Conservation (phyloP, 352 stramenopile genomes). For the Pythium brachiatum region DNA sequence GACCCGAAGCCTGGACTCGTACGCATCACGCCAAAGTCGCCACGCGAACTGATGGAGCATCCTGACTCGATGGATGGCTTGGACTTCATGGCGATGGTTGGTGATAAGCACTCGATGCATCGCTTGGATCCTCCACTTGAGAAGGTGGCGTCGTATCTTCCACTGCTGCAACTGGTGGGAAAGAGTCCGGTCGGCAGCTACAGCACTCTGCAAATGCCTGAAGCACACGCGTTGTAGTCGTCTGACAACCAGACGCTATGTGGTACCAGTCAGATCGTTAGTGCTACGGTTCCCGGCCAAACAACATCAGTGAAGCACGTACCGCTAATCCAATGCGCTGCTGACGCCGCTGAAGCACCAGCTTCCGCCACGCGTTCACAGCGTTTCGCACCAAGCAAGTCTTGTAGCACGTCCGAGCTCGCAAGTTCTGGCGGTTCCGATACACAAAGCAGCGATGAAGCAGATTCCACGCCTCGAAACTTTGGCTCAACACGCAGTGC, state of each 20-base stretch:
- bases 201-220: slow-evolving; percentile 2
- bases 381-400: background rate
- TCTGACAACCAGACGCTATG: background rate
- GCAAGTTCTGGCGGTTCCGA: background rate
- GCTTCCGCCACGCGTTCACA: background rate
- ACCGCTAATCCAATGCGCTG: slow-evolving; percentile 9
- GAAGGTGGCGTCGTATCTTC: slow-evolving; percentile 9
- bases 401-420: background rate
- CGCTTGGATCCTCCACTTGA: background rate
- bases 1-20: background rate
- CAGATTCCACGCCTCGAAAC: slow-evolving; percentile 19
- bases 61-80: background rate
- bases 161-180: background rate
- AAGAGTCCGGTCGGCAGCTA: slow-evolving; percentile 9
- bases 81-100: background rate
- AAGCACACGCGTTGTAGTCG: background rate
- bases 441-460: slow-evolving; percentile 18
- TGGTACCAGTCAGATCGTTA: background rate
- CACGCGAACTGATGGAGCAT: slow-evolving; percentile 8
- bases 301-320: background rate
- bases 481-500: slow-evolving; percentile 12
- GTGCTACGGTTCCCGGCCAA: no score
- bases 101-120: background rate
- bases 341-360: background rate
- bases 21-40: slow-evolving; percentile 11